A percentile compares a stretch with the other conserved stretches of the same genome.
These are phyloP conservation scores for Eucalyptus paniculata DNA, from an alignment of 345 rosid genomes.

Conservation along the genomic window DNA sequence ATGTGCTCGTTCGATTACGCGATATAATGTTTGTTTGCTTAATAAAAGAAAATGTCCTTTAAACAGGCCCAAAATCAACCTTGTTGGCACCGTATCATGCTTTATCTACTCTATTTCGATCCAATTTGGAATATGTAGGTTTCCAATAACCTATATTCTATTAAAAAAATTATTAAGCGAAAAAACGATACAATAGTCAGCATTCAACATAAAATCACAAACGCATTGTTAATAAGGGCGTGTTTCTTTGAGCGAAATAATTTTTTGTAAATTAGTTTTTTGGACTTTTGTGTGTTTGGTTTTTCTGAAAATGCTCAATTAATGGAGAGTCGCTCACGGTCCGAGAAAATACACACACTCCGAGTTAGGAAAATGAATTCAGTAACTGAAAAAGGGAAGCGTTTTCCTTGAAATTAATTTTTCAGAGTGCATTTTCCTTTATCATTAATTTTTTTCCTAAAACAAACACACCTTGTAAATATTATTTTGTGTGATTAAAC, in stretches of 20 bases:
- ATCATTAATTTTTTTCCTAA: neutral
- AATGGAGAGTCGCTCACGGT: no score
- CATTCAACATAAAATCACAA: neutral
- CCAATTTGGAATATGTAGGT: neutral
- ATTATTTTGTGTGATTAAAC: neutral
- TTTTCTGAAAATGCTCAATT: no score
- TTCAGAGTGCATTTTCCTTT: neutral
- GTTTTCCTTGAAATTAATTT: neutral
- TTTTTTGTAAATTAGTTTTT: no score
- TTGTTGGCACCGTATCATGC: neutral
- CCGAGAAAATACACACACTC: no score
- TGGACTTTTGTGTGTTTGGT: neutral
- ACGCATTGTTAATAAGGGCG: neutral
- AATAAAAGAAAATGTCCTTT: neutral
- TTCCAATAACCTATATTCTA: neutral
- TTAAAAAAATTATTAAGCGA: no score
- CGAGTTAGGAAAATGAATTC: neutral
- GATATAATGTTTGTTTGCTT: neutral
- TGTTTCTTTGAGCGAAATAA: neutral
- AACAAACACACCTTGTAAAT: neutral
- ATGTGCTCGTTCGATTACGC: rapidly evolving
- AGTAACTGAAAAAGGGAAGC: rapidly evolving
- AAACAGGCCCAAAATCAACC: neutral
- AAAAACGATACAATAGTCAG: neutral
- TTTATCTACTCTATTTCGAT: neutral